Base-by-base conservation (phyloP, 2,329 filamentous ascomycete species). In the Pseudogymnoascus sp. region DNA sequence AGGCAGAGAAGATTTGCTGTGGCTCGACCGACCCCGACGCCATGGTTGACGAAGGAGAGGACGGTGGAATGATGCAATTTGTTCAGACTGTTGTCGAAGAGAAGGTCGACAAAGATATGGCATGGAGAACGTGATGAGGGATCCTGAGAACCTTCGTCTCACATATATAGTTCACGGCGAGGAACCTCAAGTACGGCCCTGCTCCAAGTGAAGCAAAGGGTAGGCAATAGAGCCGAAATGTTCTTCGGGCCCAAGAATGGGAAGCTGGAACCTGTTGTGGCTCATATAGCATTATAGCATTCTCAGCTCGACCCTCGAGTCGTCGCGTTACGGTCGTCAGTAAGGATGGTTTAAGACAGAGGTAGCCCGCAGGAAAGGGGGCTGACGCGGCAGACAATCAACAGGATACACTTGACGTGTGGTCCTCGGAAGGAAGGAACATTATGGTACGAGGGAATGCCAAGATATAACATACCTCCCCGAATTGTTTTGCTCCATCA, bases 1-100 rank as follows among this genome's bases (percentile, higher is more conserved):
- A 80, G 50, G 91, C 89, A 36, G 81, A 85, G 71, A 76, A 78
- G 40, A 79, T 88, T 59, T 96, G 92, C 74, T 88, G 79, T 64
- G 78, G 79, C 25, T 66, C 62, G 23, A 73, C 72, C 8, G 69
- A 67, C 50, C 69, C 66, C 14, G 65, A 68, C 31, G 60, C 46
- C 12, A 70, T 71, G 69, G 65, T 67, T 69, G 62, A 73, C 71
- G 62, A 74, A 74, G 62, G 69, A 73, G 28, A 75, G 60, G 82
- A 82, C 64, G 76, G 79, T 42, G 76, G 78, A 67, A 75, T 89
- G 72, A 82, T 80, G 69, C 77, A 78, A 18, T 87, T 89, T 71
- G 79, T 89, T 64, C 82, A 86, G 67, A 84, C 86, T 60, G 79
- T 81, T 12, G 77, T 89, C 71, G 81, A 86, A 69, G 76, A 79